Conservation (phyloP, 2,329 filamentous ascomycete species). For the Camptophora hylomeconis region DNA sequence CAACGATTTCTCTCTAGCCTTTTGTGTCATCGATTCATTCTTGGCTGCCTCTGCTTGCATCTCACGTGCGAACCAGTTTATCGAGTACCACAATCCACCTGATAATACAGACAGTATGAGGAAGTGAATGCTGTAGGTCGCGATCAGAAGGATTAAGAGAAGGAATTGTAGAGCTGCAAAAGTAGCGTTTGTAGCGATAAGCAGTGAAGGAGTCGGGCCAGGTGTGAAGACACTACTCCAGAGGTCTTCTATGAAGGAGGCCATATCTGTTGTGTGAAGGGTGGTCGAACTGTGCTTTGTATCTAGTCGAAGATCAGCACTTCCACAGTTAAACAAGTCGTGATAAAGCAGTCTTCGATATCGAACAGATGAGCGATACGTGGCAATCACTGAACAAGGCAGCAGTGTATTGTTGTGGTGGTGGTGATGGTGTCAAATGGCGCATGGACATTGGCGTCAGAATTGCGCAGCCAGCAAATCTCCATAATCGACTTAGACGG, state of each 20-base stretch:
- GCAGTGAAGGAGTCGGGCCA: conserved; percentile 73
- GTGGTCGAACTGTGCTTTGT: too few relatives aligned
- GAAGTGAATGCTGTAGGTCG: conserved; percentile 83
- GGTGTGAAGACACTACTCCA: conserved; percentile 91
- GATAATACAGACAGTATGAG: conserved; percentile 65
- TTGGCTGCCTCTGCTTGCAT: conserved; percentile 38
- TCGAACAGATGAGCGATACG: too few relatives aligned
- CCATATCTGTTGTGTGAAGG: conserved; percentile 28
- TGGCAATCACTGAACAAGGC: too few relatives aligned
- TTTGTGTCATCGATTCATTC: conserved; percentile 30
- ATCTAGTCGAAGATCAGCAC: too few relatives aligned
- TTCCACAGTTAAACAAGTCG: too few relatives aligned
- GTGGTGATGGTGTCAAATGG: too few relatives aligned
- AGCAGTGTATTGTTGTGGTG: too few relatives aligned
- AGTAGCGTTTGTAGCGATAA: conserved; percentile 78
- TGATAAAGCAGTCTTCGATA: too few relatives aligned
- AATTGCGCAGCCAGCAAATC: too few relatives aligned
- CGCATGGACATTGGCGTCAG: too few relatives aligned
- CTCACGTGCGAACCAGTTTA: conserved; percentile 90
- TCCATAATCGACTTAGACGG: too few relatives aligned
- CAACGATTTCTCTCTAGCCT: conserved; percentile 30
- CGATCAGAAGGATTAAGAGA: conserved; percentile 60
- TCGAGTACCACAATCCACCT: conserved; percentile 75
- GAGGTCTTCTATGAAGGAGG: conserved; percentile 55
- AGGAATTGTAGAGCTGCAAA: conserved; percentile 77